Base-by-base conservation (phyloP, 202 grass and related monocot genomes). In the Dendrocalamus latiflorus region DNA sequence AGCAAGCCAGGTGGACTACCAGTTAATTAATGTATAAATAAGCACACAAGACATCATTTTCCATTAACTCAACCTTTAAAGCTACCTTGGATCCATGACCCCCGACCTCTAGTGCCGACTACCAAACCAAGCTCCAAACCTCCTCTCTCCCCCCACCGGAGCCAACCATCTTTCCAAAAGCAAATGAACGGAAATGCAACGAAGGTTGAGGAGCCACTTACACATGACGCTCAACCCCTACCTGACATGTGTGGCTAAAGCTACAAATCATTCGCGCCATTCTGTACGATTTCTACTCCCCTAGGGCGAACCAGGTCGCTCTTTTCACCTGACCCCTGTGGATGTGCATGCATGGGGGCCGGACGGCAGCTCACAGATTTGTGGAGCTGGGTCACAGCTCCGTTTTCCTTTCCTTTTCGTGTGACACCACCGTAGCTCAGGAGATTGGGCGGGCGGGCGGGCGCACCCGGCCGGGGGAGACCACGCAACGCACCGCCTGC, bases 191-290 rank as follows among this genome's bases (percentile, higher is more conserved):
- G 37, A 0, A 73, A 67, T 25, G 61, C 65, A 24, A 2, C 82
- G 0, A 48, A 65, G 71, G 76, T 15, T 17, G n/a, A 21, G 63
- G 47, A 2, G 2, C 70, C 87, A 85, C 76, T 89, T 70, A 63
- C 63, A n/a, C 51, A 0, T 38, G 53, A 28, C 57, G 41, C 81
- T 42, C 71, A 20, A 45, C 57, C 5, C 16, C 63, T 48, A 8
- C 70, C 72, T 47, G 83, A 82, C 82, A 57, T 49, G 87, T 68
- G 70, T 72, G 48, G 18, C 0, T 65, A 67, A 85, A 81, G 82
- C 63, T 18, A 6, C 25, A 85, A 72, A 81, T 75, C 81, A 81
- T 45, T 57, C 58, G 30, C 8, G 51, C 44, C 70, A 39, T 73
- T 86, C 58, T 22, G 15, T 15, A 71, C 16, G 43, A 44, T 50